These are phyloP conservation scores for Cryptococcus neoformans DNA, from an alignment of 1,284 basidiomycete species.

Conservation along the genomic window DNA sequence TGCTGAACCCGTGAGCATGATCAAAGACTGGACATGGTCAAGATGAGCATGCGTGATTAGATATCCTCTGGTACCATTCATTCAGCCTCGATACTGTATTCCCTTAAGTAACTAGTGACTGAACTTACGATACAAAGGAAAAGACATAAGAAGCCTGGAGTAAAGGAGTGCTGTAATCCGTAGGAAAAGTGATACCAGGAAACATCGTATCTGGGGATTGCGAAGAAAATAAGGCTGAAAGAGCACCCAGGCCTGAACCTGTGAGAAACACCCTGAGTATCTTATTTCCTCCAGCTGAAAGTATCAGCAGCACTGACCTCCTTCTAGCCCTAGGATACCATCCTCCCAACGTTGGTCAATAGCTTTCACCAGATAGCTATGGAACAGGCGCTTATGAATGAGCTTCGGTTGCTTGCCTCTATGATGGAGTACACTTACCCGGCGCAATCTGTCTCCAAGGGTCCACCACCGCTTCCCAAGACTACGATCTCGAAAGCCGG, in stretches of 20 bases:
- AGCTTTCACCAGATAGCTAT: slow-evolving; percentile 45
- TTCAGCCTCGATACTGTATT: not conserved
- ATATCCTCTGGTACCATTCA: slow-evolving; percentile 33
- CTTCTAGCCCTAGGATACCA: slow-evolving; percentile 44
- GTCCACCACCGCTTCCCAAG: slow-evolving; percentile 48
- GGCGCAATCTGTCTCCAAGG: slow-evolving; percentile 46
- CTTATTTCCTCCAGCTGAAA: not conserved
- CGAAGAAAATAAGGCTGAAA: slow-evolving; percentile 24
- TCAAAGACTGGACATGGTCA: slow-evolving; percentile 44
- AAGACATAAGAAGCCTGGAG: slow-evolving; percentile 47
- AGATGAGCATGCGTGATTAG: slow-evolving; percentile 49
- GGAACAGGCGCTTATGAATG: not conserved
- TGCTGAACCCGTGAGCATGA: slow-evolving; percentile 45
- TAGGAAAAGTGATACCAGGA: slow-evolving; percentile 34
- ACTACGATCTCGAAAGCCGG: slow-evolving; percentile 48
- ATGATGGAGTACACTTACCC: slow-evolving; percentile 27
- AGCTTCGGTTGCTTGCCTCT: not conserved
- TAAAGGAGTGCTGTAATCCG: slow-evolving; percentile 33
- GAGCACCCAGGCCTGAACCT: slow-evolving; percentile 48
- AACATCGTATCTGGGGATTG: slow-evolving; percentile 22
- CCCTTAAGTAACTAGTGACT: not conserved
- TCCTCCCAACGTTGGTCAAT: slow-evolving; percentile 38
- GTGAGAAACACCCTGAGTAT: not conserved
- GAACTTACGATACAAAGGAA: slow-evolving; percentile 38
- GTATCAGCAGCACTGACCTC: slow-evolving; percentile 30